Conservation (phyloP, 306 rosid species). For the Fragaria vesca region DNA sequence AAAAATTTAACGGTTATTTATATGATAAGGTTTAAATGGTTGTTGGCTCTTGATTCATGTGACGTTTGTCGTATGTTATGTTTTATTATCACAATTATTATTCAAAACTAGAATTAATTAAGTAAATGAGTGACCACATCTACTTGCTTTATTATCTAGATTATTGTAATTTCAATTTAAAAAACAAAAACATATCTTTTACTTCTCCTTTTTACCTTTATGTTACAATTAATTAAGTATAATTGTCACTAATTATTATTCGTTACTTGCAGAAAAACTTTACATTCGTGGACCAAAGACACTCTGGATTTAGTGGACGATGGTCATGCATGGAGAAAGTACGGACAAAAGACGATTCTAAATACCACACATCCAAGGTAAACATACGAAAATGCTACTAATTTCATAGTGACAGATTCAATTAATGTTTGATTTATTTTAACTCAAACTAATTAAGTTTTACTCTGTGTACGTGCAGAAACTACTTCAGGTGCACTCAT, state of each 20-base stretch:
- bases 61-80: neutral
- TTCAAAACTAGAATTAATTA: neutral
- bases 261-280: conserved; percentile 40
- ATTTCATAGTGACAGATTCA: neutral
- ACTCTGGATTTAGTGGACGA: conserved; percentile 41
- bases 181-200: neutral
- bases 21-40: neutral
- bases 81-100: too few species aligned
- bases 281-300: conserved; percentile 38
- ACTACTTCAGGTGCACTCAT: conserved; percentile 77
- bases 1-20: too few species aligned
- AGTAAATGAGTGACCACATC: neutral
- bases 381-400: neutral
- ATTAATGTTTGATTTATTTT: neutral
- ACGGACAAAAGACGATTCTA: conserved; percentile 63
- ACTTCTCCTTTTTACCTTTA: too few species aligned
- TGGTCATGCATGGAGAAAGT: conserved; percentile 78
- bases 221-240: too few species aligned
- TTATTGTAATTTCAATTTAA: neutral
- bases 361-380: conserved; percentile 48
- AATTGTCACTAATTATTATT: too few species aligned
- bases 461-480: conserved; percentile 30
- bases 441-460: neutral
- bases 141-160: neutral
- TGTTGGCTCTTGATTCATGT: neutral